phyloP scores from a whole-genome alignment of 176 grass and related monocot species.

The Canna indica region DNA sequence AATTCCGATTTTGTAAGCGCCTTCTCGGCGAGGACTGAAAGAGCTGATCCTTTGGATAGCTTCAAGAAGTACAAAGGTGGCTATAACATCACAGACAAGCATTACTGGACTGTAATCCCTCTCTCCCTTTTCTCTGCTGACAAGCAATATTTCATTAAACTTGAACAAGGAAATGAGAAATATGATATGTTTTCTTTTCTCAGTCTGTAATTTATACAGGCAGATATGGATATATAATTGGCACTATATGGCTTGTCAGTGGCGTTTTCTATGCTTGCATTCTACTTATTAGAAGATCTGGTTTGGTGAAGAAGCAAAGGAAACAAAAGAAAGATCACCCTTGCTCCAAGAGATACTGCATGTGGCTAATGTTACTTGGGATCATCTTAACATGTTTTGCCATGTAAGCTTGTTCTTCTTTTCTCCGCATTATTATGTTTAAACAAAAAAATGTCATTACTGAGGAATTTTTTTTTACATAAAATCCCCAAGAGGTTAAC shows the following conservation, averaged over 20 bases:
- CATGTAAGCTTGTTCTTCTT: slow-evolving; percentile 48
- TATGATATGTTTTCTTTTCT: slow-evolving; percentile 27
- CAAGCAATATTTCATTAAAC: background rate
- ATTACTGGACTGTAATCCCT: slow-evolving; percentile 94
- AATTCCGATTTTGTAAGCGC: slow-evolving; percentile 14
- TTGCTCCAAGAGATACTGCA: slow-evolving; percentile 30
- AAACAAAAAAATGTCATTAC: too few relatives aligned
- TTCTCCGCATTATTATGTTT: background rate
- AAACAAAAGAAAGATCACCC: slow-evolving; percentile 18
- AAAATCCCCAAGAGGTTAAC: too few relatives aligned
- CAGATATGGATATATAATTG: slow-evolving; percentile 64
- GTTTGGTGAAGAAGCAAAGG: slow-evolving; percentile 24
- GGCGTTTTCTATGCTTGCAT: slow-evolving; percentile 28
- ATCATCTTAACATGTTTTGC: slow-evolving; percentile 45
- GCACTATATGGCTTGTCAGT: slow-evolving; percentile 53
- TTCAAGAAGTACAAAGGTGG: slow-evolving; percentile 71
- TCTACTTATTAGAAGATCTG: slow-evolving; percentile 29
- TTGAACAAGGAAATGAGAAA: background rate
- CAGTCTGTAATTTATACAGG: slow-evolving; percentile 94
- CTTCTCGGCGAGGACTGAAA: slow-evolving; percentile 41
- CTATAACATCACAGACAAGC: slow-evolving; percentile 74
- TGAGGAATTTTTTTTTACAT: too few relatives aligned
- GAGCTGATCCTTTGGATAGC: slow-evolving; percentile 58
- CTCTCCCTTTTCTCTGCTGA: slow-evolving; percentile 11
- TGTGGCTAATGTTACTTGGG: slow-evolving; percentile 33